Evolutionary conservation across 768 basidiomycete species (phyloP).

Genomic region (Dioszegia hungarica): DNA sequence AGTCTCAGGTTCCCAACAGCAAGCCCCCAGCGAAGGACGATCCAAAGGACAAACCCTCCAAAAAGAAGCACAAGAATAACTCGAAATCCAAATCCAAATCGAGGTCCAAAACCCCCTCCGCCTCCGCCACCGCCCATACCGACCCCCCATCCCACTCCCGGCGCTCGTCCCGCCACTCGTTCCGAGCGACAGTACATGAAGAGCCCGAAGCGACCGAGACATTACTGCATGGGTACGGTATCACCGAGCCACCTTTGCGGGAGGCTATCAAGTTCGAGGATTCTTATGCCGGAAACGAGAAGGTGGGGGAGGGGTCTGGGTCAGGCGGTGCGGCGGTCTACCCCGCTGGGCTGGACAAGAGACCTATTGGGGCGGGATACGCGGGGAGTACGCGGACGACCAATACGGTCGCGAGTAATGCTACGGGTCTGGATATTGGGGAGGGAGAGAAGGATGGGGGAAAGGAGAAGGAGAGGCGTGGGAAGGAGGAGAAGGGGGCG

Average conservation of each 20-base stretch:
- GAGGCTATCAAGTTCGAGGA: constrained; percentile 1
- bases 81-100: not conserved
- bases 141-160: too few relatives aligned
- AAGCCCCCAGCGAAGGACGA: constrained; percentile 17
- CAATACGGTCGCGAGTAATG: not conserved
- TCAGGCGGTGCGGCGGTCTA: not conserved
- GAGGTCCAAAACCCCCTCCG: too few relatives aligned
- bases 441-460: not conserved
- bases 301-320: not conserved
- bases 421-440: not conserved
- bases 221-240: not conserved
- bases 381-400: not conserved
- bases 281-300: not conserved
- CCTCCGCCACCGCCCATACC: too few relatives aligned
- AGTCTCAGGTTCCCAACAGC: constrained; percentile 46
- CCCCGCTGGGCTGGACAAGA: not conserved
- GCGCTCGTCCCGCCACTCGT: not conserved
- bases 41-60: not conserved
- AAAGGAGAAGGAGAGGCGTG: constrained; percentile 3
- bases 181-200: not conserved
- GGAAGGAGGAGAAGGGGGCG: constrained; percentile 12
- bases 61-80: constrained; percentile 10
- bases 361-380: not conserved
- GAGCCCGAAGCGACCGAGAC: not conserved
- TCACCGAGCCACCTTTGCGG: not conserved